These are phyloP conservation scores for Vicia villosa DNA, from an alignment of 306 rosid species.

Conservation along the genomic window DNA sequence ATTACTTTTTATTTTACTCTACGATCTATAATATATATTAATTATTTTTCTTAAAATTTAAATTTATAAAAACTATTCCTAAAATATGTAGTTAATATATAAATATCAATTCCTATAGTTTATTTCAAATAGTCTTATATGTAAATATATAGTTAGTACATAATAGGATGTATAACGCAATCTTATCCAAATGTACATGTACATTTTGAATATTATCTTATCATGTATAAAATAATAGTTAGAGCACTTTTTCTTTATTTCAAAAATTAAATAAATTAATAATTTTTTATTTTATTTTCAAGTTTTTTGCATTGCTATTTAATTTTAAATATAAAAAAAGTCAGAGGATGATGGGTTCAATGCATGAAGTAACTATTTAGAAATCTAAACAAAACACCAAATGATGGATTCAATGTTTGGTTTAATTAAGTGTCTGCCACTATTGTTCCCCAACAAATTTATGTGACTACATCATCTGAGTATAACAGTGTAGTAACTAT, in stretches of 20 bases:
- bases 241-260: conserved; percentile 3
- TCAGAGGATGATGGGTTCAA: conserved; percentile 37
- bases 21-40: too few species aligned
- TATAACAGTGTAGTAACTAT: conserved; percentile 32
- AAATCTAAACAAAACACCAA: conserved; percentile 1
- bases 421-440: conserved; percentile 43
- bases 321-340: conserved; percentile 21
- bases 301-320: conserved; percentile 11
- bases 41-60: too few species aligned
- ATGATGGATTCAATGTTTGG: conserved; percentile 24
- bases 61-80: too few species aligned
- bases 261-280: not conserved
- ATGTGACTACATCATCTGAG: conserved; percentile 43
- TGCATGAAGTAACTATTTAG: conserved; percentile 34
- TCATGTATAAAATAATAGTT: not conserved
- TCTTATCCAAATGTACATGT: conserved; percentile 29
- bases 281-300: not conserved
- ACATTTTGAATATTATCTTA: not conserved
- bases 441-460: conserved; percentile 38
- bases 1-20: too few species aligned
- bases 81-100: too few species aligned
- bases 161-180: not conserved
- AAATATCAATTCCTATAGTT: too few species aligned
- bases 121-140: too few species aligned
- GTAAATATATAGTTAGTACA: not conserved